Evolutionary conservation across 2,329 filamentous ascomycete genomes (phyloP), one percentile per base, ranked within the genome.

Genomic region (Alternaria triticimaculans): DNA sequence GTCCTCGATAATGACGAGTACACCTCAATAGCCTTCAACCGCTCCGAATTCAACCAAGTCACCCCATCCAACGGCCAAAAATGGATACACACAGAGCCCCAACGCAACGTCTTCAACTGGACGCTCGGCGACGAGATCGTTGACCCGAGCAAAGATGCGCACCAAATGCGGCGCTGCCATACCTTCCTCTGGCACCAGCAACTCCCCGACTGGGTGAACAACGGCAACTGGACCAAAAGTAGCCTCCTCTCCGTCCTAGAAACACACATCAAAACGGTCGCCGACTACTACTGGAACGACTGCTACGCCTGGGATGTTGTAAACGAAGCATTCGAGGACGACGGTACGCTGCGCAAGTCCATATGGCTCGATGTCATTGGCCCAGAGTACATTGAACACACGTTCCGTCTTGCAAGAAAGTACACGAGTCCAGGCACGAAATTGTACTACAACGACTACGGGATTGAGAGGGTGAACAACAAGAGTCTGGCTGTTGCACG

Each of bases 241-340:
- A 87, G 88, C 44, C 83, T 93, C 4, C 84, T 84, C 14, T 79
- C 80, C 5, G 84, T 87, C 20, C 80, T 90, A 66, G 82, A 88
- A 75, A 85, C 85, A 56, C 89, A 91, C 77, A 87, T 92, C 67
- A 84, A 84, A 63, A 83, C 86, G 66, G 87, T 86, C 54, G 85
- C 87, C 7, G 81, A 79, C 14, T 84, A 89, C 77, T 90, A 86
- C 81, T 85, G 85, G 75, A 85, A 87, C 59, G 82, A 86, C 68
- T 89, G 88, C 77, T 87, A 87, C 74, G 83, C 85, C 28, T 91
- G 88, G 88, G 88, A 91, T 60, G 88, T 91, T 0, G 84, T 90
- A 23, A 91, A 91, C 75, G 88, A 91, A 80, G 86, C 84, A 5
- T 82, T 89, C 44, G 83, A 85, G 61, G 88, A 90, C 20, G 84